Conservation (phyloP, 2,329 filamentous ascomycete species). For the Botrytis tulipae region DNA sequence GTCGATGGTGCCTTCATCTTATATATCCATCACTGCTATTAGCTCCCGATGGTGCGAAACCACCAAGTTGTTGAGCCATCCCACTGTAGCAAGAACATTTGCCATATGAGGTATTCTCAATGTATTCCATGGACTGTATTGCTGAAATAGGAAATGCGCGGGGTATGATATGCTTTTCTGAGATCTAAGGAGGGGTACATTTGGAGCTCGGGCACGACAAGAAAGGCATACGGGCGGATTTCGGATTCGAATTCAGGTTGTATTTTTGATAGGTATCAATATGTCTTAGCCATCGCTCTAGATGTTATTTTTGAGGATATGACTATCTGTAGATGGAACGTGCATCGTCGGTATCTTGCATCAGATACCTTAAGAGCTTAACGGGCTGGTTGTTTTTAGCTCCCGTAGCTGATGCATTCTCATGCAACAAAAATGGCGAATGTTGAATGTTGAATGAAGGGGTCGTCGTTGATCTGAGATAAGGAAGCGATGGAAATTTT, state of each 20-base stretch:
- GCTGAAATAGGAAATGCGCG: constrained; percentile 19
- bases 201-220: neutral
- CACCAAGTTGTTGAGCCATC: constrained; percentile 20
- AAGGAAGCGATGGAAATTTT: constrained; percentile 26
- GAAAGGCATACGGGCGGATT: neutral
- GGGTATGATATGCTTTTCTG: neutral
- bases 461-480: constrained; percentile 21
- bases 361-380: neutral
- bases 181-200: neutral
- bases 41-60: constrained; percentile 15
- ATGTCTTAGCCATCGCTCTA: neutral
- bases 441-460: constrained; percentile 5
- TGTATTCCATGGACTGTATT: constrained; percentile 19
- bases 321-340: neutral
- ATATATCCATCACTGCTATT: constrained; percentile 19
- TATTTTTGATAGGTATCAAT: neutral
- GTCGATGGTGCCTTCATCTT: constrained; percentile 15
- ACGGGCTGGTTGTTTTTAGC: neutral
- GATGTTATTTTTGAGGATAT: neutral
- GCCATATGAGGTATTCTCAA: constrained; percentile 6
- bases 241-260: neutral
- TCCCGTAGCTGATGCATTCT: neutral
- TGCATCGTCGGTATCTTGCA: neutral
- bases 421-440: neutral
- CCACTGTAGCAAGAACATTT: constrained; percentile 26